These are phyloP conservation scores for Eucommia ulmoides DNA, from an alignment of 257 asterid species.

Conservation along the genomic window DNA sequence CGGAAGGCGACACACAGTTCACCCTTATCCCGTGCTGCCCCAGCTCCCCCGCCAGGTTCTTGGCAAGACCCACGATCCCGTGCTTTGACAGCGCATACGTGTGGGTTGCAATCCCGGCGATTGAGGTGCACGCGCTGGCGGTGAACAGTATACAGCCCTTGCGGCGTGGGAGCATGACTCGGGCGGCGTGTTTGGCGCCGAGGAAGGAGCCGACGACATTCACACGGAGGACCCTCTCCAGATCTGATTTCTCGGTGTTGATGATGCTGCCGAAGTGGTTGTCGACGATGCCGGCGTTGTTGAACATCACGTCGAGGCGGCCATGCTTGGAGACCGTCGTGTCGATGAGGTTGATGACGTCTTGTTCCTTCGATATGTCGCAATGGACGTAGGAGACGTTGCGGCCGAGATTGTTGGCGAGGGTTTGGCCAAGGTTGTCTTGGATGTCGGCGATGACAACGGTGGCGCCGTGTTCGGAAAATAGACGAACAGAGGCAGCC, in stretches of 20 bases:
- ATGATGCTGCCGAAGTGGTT: conserved; percentile 9
- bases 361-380: conserved; percentile 28
- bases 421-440: conserved; percentile 23
- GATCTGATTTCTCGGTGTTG: conserved; percentile 2
- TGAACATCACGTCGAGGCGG: conserved; percentile 36
- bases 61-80: conserved; percentile 29
- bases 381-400: conserved; percentile 29
- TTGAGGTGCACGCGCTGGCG: conserved; percentile 22
- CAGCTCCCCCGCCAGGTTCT: conserved; percentile 28
- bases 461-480: conserved; percentile 28
- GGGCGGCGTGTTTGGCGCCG: conserved; percentile 47
- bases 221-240: conserved; percentile 15
- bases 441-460: conserved; percentile 45
- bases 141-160: conserved; percentile 43
- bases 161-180: conserved; percentile 17
- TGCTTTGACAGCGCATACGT: conserved; percentile 27
- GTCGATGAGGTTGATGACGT: conserved; percentile 18
- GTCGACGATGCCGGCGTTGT: conserved; percentile 33
- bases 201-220: conserved; percentile 28
- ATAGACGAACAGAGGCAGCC: conserved; percentile 24
- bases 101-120: conserved; percentile 22
- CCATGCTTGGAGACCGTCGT: conserved; percentile 24
- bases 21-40: conserved; percentile 40
- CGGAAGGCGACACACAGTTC: conserved; percentile 37
- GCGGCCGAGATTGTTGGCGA: conserved; percentile 15